These are phyloP conservation scores for Voacanga thouarsii DNA, from an alignment of 257 asterid genomes.

Conservation along the genomic window DNA sequence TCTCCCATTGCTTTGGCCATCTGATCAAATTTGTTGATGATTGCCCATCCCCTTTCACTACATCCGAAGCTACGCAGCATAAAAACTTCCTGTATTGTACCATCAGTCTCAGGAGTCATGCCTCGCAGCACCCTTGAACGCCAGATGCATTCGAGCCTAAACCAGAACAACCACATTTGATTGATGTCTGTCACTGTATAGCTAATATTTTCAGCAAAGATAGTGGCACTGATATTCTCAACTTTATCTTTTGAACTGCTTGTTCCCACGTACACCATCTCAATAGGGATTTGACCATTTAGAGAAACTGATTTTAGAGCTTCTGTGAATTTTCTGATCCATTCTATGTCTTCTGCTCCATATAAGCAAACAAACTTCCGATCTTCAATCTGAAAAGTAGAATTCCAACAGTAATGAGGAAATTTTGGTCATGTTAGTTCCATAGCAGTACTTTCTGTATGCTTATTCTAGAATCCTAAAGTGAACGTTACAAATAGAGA, in stretches of 20 bases:
- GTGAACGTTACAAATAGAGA: too few species aligned
- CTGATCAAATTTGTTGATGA: conserved; percentile 4
- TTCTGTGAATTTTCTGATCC: conserved; percentile 17
- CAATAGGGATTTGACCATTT: neutral
- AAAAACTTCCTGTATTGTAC: conserved; percentile 4
- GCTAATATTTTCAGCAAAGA: conserved; percentile 3
- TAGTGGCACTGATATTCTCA: neutral
- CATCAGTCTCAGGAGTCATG: conserved; percentile 5
- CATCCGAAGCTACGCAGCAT: conserved; percentile 15
- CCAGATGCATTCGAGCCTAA: conserved; percentile 19
- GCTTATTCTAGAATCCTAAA: too few species aligned
- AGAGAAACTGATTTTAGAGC: neutral
- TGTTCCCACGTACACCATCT: conserved; percentile 21
- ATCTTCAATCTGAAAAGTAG: conserved; percentile 2
- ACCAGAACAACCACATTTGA: conserved; percentile 9
- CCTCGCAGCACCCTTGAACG: conserved; percentile 11
- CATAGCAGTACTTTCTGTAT: too few species aligned
- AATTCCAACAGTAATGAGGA: neutral
- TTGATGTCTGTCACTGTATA: neutral
- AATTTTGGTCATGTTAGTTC: neutral
- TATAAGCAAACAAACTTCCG: conserved; percentile 20
- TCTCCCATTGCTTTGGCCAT: conserved; percentile 24
- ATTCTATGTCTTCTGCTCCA: conserved; percentile 26
- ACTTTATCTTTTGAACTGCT: neutral
- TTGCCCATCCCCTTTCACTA: conserved; percentile 25